These are phyloP conservation scores for Lodderomyces metapsilosis DNA, from an alignment of 1,139 yeast genomes.

Conservation along the genomic window DNA sequence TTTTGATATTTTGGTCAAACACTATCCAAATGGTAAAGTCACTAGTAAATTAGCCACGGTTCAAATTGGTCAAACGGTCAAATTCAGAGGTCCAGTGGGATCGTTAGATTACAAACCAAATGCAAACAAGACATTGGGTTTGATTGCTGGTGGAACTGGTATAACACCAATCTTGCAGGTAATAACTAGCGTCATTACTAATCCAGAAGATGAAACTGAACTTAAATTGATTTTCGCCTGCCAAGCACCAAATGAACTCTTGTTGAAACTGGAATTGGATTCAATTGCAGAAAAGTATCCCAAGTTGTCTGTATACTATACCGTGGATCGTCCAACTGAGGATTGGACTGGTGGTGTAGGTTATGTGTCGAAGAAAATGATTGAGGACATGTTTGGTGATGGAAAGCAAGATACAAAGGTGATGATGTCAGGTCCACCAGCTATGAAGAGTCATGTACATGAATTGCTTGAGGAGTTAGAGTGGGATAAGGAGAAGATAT, in stretches of 20 bases:
- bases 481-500: constrained; percentile 70
- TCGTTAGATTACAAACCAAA: constrained; percentile 60
- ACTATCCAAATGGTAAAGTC: constrained; percentile 67
- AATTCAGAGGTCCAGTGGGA: constrained; percentile 78
- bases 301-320: constrained; percentile 47
- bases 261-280: constrained; percentile 67
- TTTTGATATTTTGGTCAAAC: constrained; percentile 72
- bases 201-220: constrained; percentile 61
- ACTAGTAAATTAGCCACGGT: constrained; percentile 63
- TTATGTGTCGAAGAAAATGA: constrained; percentile 55
- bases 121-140: constrained; percentile 59
- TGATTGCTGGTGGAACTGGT: constrained; percentile 84
- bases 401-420: constrained; percentile 46
- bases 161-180: constrained; percentile 78
- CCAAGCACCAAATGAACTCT: constrained; percentile 69
- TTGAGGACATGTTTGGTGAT: constrained; percentile 58
- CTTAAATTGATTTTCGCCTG: constrained; percentile 66
- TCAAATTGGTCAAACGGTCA: constrained; percentile 62
- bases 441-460: constrained; percentile 55
- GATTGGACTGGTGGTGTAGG: constrained; percentile 67
- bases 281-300: constrained; percentile 64
- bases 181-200: constrained; percentile 59
- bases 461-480: constrained; percentile 57
- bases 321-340: constrained; percentile 38
- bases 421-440: constrained; percentile 76